Evolutionary conservation across 2,329 filamentous ascomycete species (phyloP).

Genomic region (Beauveria sp.): DNA sequence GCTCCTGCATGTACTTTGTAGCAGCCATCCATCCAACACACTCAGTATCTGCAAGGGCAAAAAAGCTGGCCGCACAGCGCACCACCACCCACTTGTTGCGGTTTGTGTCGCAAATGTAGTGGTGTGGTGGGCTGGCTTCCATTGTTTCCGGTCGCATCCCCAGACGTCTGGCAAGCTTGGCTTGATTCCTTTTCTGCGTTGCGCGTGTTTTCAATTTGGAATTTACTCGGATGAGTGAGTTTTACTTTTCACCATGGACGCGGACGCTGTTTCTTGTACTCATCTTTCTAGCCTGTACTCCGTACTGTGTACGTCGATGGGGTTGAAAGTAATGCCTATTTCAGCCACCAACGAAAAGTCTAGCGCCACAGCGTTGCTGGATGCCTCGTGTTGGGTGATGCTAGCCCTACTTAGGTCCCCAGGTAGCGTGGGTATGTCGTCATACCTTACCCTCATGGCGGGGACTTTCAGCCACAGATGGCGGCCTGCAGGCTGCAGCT

Average conservation of each 20-base stretch:
- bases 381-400: too few relatives aligned
- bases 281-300: too few relatives aligned
- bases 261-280: not conserved
- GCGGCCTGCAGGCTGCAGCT: not conserved
- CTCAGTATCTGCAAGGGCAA: not conserved
- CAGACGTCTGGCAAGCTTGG: not conserved
- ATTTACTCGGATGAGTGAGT: not conserved
- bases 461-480: not conserved
- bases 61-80: not conserved
- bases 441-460: not conserved
- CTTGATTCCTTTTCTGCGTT: not conserved
- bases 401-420: not conserved
- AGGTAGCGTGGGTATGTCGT: not conserved
- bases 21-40: not conserved
- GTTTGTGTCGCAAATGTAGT: not conserved
- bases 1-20: not conserved
- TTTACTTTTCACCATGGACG: not conserved
- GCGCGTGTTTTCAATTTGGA: not conserved
- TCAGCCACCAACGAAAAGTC: not conserved
- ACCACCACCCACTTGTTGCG: not conserved
- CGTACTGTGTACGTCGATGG: not conserved
- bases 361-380: slow-evolving; percentile 1
- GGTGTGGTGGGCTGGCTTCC: not conserved
- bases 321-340: not conserved
- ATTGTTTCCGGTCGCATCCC: slow-evolving; percentile 1